Evolutionary conservation across 345 rosid genomes (phyloP), one percentile per base, ranked within the genome.

Genomic region (Boechera stricta): DNA sequence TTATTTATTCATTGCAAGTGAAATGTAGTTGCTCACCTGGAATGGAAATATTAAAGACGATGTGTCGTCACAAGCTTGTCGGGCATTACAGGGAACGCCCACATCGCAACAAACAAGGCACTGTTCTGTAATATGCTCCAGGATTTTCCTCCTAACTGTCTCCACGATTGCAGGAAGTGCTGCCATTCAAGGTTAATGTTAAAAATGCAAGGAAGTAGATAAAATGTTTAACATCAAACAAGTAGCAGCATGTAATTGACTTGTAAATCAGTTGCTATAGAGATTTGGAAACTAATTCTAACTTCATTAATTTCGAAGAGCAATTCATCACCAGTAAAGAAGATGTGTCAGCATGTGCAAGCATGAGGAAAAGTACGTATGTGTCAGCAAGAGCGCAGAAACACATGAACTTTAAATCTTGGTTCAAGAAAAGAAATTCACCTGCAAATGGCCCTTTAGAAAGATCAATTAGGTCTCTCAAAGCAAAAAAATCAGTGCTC

Each of bases 391-490:
- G 74, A 58, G 47, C 15, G 45, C 45, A 66, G 32, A 31, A 55
- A 62, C 26, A 21, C 11, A 7, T 52, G 26, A 56, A 41, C 39
- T 8, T 54, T 13, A 38, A 42, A 59, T 7, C 26, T 39, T 57
- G 56, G 51, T 57, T 68, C 41, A 66, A 58, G 26, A 49, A 59
- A 58, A 65, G 67, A 82, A 60, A 71, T 59, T 71, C 64, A 94
- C 99, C 97, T 89, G 99, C 90, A 84, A 93, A 95, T 64, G 97
- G 89, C 69, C 99, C 98, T 85, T 87, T 95, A 24, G 99, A 95
- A 71, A 95, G 97, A 90, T 96, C 98, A 56, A 91, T 84, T 54
- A 96, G 94, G 79, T 95, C 98, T 81, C 86, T 91, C 59, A 90
- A 86, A 24, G 96, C 87, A 77, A 96, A 93, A 83, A 96, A 96